phyloP scores from a whole-genome alignment of 108 stramenopile species.

The Phaeodactylum tricornutum region DNA sequence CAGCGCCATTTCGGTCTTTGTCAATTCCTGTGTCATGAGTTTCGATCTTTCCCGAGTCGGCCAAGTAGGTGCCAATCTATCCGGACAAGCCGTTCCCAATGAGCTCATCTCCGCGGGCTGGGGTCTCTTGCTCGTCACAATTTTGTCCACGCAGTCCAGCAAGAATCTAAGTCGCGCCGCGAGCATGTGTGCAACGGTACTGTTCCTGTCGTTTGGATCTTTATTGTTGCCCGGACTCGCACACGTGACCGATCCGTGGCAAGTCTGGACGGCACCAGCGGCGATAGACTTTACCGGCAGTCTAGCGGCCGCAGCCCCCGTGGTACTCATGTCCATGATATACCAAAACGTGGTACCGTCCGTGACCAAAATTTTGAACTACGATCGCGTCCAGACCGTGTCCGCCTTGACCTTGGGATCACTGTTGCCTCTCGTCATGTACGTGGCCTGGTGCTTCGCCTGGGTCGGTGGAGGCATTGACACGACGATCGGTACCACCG shows the following conservation, averaged over 20 bases:
- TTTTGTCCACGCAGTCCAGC: slow-evolving; percentile 32
- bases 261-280: slow-evolving; percentile 13
- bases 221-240: slow-evolving; percentile 53
- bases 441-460: slow-evolving; percentile 60
- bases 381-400: slow-evolving; percentile 41
- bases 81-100: neutral
- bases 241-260: slow-evolving; percentile 37
- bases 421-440: slow-evolving; percentile 51
- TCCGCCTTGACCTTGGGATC: slow-evolving; percentile 51
- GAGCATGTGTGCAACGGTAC: slow-evolving; percentile 31
- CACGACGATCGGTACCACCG: slow-evolving; percentile 2
- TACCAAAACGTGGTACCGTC: slow-evolving; percentile 79
- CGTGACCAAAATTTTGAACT: slow-evolving; percentile 48
- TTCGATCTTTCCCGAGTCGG: slow-evolving; percentile 40
- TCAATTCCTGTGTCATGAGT: slow-evolving; percentile 45
- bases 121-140: slow-evolving; percentile 13
- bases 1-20: slow-evolving; percentile 29
- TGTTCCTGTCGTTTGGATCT: slow-evolving; percentile 41
- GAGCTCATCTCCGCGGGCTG: slow-evolving; percentile 13
- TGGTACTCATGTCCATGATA: slow-evolving; percentile 40
- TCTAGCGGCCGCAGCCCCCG: slow-evolving; percentile 25
- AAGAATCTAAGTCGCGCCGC: slow-evolving; percentile 36
- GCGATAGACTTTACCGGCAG: slow-evolving; percentile 8
- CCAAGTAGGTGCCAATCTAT: slow-evolving; percentile 10
- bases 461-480: slow-evolving; percentile 34